Evolutionary conservation across 768 basidiomycete species (phyloP).

Genomic region (Lentinula guzmanii): DNA sequence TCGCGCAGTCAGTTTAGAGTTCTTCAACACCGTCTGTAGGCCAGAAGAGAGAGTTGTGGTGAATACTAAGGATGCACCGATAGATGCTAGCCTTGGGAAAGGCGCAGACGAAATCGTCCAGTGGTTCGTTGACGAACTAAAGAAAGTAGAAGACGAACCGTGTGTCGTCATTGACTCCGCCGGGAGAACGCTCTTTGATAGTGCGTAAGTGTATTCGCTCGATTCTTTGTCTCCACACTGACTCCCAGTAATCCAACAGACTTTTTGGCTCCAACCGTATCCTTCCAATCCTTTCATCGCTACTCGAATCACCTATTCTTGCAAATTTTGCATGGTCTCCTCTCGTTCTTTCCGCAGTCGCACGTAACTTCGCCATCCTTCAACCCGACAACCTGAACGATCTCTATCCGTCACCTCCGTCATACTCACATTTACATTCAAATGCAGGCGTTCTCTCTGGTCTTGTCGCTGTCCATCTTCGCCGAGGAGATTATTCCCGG

Average conservation of each 20-base stretch:
- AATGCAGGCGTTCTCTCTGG: slow-evolving; percentile 21
- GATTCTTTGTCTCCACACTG: not conserved
- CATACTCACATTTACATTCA: not conserved
- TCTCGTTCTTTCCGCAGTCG: slow-evolving; percentile 12
- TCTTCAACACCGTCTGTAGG: slow-evolving; percentile 41
- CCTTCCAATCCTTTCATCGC: slow-evolving; percentile 26
- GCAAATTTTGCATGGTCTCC: slow-evolving; percentile 25
- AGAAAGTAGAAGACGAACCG: slow-evolving; percentile 16
- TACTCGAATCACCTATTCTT: slow-evolving; percentile 37
- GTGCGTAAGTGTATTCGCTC: not conserved
- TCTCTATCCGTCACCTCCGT: not conserved
- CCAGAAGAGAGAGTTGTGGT: slow-evolving; percentile 16
- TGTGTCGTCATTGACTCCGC: slow-evolving; percentile 1
- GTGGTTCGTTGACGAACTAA: slow-evolving; percentile 36
- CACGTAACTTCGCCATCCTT: slow-evolving; percentile 8
- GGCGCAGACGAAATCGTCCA: slow-evolving; percentile 32
- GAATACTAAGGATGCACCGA: slow-evolving; percentile 28
- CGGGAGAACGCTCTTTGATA: not conserved
- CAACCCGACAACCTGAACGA: slow-evolving; percentile 1
- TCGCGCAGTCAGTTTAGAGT: slow-evolving; percentile 23
- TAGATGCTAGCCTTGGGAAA: slow-evolving; percentile 23
- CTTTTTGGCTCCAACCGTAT: slow-evolving; percentile 24
- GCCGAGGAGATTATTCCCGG: slow-evolving; percentile 43
- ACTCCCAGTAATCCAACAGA: not conserved
- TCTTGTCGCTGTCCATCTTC: slow-evolving; percentile 45